Conservation (phyloP, 805 yeast genomes). For the Candida boleticola region DNA sequence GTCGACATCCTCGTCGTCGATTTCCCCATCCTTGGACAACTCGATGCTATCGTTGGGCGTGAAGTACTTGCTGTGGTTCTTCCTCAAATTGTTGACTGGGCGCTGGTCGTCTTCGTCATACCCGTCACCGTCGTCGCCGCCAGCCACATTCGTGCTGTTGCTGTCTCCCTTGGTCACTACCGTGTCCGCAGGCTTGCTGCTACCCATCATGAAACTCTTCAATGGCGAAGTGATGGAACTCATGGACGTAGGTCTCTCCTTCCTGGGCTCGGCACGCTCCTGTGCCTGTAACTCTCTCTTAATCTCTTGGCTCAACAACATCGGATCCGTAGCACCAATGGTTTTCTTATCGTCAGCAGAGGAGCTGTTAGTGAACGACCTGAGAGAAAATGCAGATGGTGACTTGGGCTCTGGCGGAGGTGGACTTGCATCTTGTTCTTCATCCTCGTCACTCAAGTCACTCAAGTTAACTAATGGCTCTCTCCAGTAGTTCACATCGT, state of each 20-base stretch:
- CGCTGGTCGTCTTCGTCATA: slow-evolving; percentile 26
- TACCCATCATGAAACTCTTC: slow-evolving; percentile 39
- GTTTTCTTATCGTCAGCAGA: slow-evolving; percentile 5
- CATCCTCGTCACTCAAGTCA: slow-evolving; percentile 54
- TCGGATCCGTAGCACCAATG: slow-evolving; percentile 3
- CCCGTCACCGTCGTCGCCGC: too few species aligned
- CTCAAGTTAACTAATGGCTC: slow-evolving; percentile 68
- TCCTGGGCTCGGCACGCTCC: slow-evolving; percentile 12
- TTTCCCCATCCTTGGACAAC: slow-evolving; percentile 9
- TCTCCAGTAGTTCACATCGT: slow-evolving; percentile 92
- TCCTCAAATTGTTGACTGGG: slow-evolving; percentile 16
- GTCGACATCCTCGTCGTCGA: slow-evolving; percentile 13
- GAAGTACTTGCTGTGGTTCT: slow-evolving; percentile 16
- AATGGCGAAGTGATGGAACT: slow-evolving; percentile 40
- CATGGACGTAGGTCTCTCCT: slow-evolving; percentile 33
- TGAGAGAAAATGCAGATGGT: slow-evolving; percentile 9
- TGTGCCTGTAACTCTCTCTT: slow-evolving; percentile 4
- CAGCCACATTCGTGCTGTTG: too few species aligned
- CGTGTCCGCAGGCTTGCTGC: slow-evolving; percentile 22
- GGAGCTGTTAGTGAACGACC: background rate
- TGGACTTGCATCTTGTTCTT: slow-evolving; percentile 19
- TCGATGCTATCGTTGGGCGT: slow-evolving; percentile 10
- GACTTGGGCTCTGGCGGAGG: slow-evolving; percentile 14
- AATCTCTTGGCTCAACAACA: slow-evolving; percentile 7
- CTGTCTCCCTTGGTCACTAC: slow-evolving; percentile 20